Evolutionary conservation across 305 asterid species (phyloP), one percentile per base, ranked within the genome.

Genomic region (Petunia hybrid): DNA sequence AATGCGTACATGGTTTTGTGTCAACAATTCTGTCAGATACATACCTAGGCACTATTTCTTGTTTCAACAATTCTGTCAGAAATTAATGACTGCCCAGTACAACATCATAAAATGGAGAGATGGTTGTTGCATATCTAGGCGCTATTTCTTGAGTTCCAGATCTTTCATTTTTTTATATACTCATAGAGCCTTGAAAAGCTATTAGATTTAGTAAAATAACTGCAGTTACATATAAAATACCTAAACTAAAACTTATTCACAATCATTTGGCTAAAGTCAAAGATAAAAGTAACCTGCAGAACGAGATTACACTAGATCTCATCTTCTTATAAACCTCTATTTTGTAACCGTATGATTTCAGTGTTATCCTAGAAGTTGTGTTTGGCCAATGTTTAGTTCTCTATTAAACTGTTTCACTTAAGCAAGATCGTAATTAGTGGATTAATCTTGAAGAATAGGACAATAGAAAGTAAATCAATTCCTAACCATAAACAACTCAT

Each of bases 251-350:
- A 40, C 75, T 67, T 67, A n/a, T 14, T 42, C 55, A 67, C 36
- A 41, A 67, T 67, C 38, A 16, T 68, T 69, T 69, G 57, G 59
- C 59, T 22, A 69, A 68, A 68, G 16, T 70, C 3, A 70, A 70
- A 46, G 55, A 51, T 53, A n/a, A 53, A 4, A 74, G 79, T 14
- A 38, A 74, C 63, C 51, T 74, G 77, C 41, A 70, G 16, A 59
- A 40, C 45, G 77, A 43, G 77, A 70, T 70, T 45, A 45, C 77
- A 70, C n/a, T n/a, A n/a, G n/a, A n/a, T n/a, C n/a, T n/a, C n/a
- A n/a, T n/a, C n/a, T n/a, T n/a, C n/a, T n/a, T n/a, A n/a, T n/a
- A n/a, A n/a, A n/a, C n/a, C n/a, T n/a, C n/a, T n/a, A n/a, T n/a
- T n/a, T n/a, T n/a, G n/a, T n/a, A n/a, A n/a, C n/a, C n/a, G n/a